Evolutionary conservation across 176 grass and related monocot species (phyloP), one percentile per base, ranked within the genome.

Genomic region (Chrysopogon serrulatus): DNA sequence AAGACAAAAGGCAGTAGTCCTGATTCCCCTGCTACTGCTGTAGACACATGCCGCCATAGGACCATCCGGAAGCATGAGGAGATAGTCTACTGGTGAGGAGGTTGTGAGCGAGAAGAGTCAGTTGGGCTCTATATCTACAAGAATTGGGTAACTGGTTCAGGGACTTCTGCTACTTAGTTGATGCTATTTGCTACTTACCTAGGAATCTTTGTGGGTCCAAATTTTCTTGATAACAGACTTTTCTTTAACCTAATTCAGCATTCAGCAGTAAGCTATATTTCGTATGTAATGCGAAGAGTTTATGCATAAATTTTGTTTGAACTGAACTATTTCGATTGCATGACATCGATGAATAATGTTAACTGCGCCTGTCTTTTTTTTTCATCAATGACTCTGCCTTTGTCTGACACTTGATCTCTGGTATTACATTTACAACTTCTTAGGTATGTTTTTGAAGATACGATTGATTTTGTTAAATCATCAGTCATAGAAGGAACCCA

Each of bases 401-500:
- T 57, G 23, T 72, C 28, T 57, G 42, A 53, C 27, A 47, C 26
- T 82, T 72, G 1, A 30, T 74, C 65, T 27, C 28, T 63, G 9
- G 78, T 53, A 61, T 78, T 62, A 36, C 27, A 43, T 21, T 85
- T 39, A 35, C 14, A 72, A 78, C 49, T 85, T 79, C 21, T 36
- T 81, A 98, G 96, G 71, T 98, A 84, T 78, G 91, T 98, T 65
- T 98, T 92, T 85, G 96, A 95, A 90, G 91, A 93, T 89, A 85
- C 88, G 24, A 88, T 95, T 74, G 92, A 98, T 76, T 98, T 98
- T 83, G 88, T 98, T 74, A 98, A 95, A 85, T 91, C 88, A 68
- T 92, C 88, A 2, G 87, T 91, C 87, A 92, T 98, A 88, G 88
- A 94, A 92, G 92, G 92, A 35, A 83, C 74, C 27, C 53, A 90